These are phyloP conservation scores for Amanita phalloides DNA, from an alignment of 768 basidiomycete genomes.

Conservation along the genomic window DNA sequence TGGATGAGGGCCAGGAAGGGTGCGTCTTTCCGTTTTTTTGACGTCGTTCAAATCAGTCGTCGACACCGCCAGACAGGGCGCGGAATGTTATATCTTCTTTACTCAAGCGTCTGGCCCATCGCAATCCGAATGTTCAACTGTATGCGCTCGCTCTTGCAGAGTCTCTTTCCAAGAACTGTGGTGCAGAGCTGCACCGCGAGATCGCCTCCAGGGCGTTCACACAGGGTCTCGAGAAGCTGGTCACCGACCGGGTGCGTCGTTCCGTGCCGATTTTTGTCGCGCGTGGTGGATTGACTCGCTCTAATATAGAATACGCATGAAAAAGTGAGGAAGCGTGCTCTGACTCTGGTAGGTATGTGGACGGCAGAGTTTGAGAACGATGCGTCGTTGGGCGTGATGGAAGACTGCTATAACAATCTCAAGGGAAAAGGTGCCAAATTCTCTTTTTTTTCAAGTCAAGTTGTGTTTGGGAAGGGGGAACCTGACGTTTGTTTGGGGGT, in stretches of 20 bases:
- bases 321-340: constrained; percentile 70
- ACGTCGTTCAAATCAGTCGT: neutral
- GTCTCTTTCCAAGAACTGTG: constrained; percentile 87
- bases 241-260: constrained; percentile 71
- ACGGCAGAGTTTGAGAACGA: constrained; percentile 76
- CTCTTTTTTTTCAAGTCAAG: too few relatives aligned
- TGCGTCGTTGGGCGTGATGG: constrained; percentile 77
- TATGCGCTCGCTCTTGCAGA: constrained; percentile 86
- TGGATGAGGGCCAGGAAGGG: constrained; percentile 83
- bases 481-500: neutral
- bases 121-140: constrained; percentile 94
- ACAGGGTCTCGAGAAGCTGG: constrained; percentile 73
- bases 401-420: constrained; percentile 75
- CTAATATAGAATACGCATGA: constrained; percentile 72
- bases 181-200: constrained; percentile 71
- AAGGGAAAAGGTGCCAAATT: constrained; percentile 64
- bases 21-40: constrained; percentile 23
- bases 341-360: constrained; percentile 74
- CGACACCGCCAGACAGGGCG: constrained; percentile 42
- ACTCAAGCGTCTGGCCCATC: constrained; percentile 84
- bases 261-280: neutral
- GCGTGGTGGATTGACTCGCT: constrained; percentile 2
- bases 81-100: constrained; percentile 76
- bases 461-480: neutral
- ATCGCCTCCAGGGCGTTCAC: constrained; percentile 88